Evolutionary conservation across 768 basidiomycete species (phyloP).

Genomic region (Flagelloscypha sp.): DNA sequence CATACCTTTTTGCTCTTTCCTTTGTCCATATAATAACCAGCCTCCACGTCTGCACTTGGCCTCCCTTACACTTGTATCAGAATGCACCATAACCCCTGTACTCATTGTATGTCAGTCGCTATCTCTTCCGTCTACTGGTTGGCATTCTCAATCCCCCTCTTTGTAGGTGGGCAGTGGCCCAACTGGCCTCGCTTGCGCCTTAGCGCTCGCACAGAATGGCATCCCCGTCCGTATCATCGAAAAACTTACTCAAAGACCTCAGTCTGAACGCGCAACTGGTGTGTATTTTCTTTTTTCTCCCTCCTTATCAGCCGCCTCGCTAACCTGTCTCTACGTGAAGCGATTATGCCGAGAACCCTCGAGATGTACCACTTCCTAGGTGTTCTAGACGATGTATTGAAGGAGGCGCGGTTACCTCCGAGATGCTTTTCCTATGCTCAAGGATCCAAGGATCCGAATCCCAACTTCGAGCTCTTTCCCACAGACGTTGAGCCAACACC

Average conservation of each 20-base stretch:
- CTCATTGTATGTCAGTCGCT: no score
- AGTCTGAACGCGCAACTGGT: constrained; percentile 14
- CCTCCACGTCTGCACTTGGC: no score
- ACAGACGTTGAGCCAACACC: constrained; percentile 13
- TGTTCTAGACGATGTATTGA: constrained; percentile 14
- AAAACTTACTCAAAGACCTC: constrained; percentile 5
- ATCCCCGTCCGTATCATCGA: constrained; percentile 19
- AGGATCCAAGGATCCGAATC: constrained; percentile 9
- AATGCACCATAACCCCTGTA: no score
- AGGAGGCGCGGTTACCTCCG: constrained; percentile 13
- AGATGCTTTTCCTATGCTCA: no score
- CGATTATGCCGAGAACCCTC: constrained; percentile 19
- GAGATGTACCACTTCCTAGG: constrained; percentile 22
- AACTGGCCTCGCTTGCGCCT: constrained; percentile 17
- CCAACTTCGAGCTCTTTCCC: constrained; percentile 6
- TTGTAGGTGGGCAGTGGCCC: constrained; percentile 15
- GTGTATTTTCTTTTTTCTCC: neutral
- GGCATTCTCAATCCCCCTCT: no score
- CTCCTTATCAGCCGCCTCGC: neutral
- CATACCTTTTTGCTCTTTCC: no score
- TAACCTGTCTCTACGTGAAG: neutral
- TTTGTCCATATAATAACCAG: no score
- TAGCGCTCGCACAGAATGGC: constrained; percentile 15
- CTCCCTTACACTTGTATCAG: no score
- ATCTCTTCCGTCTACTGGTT: no score